Evolutionary conservation across 306 rosid species (phyloP).

Genomic region (Castanopsis chinensis): DNA sequence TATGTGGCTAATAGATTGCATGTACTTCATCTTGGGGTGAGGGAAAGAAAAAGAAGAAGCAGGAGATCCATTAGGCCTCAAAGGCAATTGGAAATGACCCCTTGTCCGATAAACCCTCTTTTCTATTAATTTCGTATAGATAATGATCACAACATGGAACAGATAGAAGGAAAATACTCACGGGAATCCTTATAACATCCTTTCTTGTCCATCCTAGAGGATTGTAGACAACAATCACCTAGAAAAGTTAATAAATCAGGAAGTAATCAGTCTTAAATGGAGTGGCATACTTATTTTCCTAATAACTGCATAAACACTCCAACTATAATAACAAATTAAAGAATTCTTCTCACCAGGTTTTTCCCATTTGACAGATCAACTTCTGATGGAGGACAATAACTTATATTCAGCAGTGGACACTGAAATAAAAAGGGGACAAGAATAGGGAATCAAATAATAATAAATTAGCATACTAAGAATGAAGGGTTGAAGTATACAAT

Average conservation of each 20-base stretch:
- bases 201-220: constrained; percentile 59
- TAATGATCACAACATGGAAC: neutral
- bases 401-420: constrained; percentile 58
- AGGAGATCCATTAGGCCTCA: too few relatives aligned
- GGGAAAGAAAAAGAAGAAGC: too few relatives aligned
- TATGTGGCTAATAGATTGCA: neutral
- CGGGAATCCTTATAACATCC: constrained; percentile 46
- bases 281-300: neutral
- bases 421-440: constrained; percentile 9
- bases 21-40: neutral
- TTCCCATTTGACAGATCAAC: constrained; percentile 45
- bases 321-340: neutral
- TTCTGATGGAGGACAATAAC: constrained; percentile 60
- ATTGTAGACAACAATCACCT: constrained; percentile 48
- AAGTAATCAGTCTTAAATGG: constrained; percentile 6
- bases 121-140: neutral
- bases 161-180: constrained; percentile 27
- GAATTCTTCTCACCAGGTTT: constrained; percentile 33
- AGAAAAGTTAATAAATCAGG: constrained; percentile 12
- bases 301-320: neutral
- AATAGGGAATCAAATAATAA: neutral
- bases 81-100: too few relatives aligned
- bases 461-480: neutral
- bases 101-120: too few relatives aligned
- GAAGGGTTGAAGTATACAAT: neutral